Evolutionary conservation across 495 filamentous ascomycete genomes (phyloP).

Genomic region (Xanthoparmelia taractica): DNA sequence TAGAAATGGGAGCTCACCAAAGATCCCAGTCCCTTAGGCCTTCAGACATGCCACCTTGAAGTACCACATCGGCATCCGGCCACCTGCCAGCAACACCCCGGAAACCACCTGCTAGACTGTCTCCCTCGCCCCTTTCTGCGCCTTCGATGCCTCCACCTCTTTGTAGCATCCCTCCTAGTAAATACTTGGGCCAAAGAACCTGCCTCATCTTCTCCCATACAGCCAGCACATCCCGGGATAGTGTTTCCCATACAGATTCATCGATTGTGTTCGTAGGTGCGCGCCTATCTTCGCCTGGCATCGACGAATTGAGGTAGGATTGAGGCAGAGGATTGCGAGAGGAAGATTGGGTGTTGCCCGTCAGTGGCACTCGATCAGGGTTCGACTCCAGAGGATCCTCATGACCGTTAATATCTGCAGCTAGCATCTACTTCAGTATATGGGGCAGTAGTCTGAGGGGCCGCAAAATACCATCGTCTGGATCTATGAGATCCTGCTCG

Average conservation of each 20-base stretch:
- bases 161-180: conserved; percentile 64
- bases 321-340: conserved; percentile 37
- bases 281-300: conserved; percentile 89
- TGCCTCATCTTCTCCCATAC: conserved; percentile 98
- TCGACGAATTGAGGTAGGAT: conserved; percentile 75
- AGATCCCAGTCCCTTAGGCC: conserved; percentile 94
- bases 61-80: conserved; percentile 62
- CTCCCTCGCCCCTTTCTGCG: conserved; percentile 55
- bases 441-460: neutral
- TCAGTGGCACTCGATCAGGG: conserved; percentile 66
- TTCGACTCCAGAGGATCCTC: conserved; percentile 74
- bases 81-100: conserved; percentile 58
- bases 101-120: conserved; percentile 56
- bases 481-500: conserved; percentile 88
- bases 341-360: conserved; percentile 66
- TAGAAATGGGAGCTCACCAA: conserved; percentile 47
- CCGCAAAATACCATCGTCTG: conserved; percentile 73
- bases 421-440: conserved; percentile 4
- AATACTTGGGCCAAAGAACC: conserved; percentile 93
- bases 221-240: conserved; percentile 81
- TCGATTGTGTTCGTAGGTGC: conserved; percentile 92
- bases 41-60: conserved; percentile 75
- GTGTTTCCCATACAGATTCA: conserved; percentile 90
- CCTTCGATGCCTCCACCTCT: conserved; percentile 58
- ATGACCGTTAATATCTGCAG: conserved; percentile 63